Conservation (phyloP, 495 filamentous ascomycete genomes). For the Beverwykella pulmonaria region DNA sequence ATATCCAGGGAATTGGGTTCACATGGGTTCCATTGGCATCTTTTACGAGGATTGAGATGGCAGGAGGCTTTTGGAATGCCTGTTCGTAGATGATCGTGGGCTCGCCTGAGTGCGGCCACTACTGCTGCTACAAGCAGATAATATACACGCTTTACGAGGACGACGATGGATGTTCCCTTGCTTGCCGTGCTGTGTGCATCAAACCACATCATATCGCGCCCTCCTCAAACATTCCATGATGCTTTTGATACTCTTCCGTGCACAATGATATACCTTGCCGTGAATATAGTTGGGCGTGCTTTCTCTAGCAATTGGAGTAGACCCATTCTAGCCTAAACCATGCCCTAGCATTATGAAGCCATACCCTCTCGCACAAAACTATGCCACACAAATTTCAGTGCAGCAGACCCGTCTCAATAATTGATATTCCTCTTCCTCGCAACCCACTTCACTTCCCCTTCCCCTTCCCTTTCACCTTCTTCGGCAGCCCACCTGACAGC, state of each 20-base stretch:
- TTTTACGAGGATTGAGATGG: not conserved
- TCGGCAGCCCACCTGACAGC: slow-evolving; percentile 9
- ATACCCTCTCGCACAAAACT: too few species aligned
- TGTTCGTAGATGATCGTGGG: not conserved
- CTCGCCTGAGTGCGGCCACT: not conserved
- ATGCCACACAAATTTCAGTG: too few species aligned
- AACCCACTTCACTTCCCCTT: not conserved
- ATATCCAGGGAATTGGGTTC: not conserved
- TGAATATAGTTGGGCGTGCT: too few species aligned
- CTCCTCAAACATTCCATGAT: too few species aligned
- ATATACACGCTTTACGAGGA: slow-evolving; percentile 4
- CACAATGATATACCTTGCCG: too few species aligned
- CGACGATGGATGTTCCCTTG: not conserved
- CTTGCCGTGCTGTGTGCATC: not conserved
- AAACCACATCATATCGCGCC: too few species aligned
- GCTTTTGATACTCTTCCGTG: too few species aligned
- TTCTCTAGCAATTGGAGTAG: too few species aligned
- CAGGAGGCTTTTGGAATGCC: not conserved
- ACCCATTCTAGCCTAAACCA: too few species aligned
- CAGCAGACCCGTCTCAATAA: too few species aligned
- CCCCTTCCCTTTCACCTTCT: slow-evolving; percentile 2
- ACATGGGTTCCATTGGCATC: not conserved
- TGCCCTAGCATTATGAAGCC: too few species aligned
- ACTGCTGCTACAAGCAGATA: not conserved
- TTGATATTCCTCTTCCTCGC: too few species aligned